Conservation (phyloP, 805 yeast genomes). For the Candida khao-thaluensis region DNA sequence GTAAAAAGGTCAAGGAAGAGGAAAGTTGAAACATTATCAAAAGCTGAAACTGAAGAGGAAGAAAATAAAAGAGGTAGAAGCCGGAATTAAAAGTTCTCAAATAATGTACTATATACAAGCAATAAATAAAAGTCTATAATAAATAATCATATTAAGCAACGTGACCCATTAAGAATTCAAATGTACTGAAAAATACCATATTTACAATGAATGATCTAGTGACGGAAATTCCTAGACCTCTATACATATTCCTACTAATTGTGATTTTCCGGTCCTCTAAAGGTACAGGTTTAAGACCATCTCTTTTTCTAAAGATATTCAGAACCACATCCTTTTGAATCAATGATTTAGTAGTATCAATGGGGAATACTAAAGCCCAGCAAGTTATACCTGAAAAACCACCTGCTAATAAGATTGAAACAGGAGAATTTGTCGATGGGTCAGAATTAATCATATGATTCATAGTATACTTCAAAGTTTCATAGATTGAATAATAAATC, state of each 20-base stretch:
- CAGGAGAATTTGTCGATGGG: conserved; percentile 28
- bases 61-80: conserved; percentile 18
- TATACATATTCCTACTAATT: conserved; percentile 52
- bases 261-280: conserved; percentile 26
- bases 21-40: not conserved
- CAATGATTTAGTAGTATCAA: conserved; percentile 77
- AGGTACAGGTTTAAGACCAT: conserved; percentile 46
- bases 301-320: conserved; percentile 54
- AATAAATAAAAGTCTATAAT: conserved; percentile 8
- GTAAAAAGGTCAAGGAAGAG: conserved; percentile 12
- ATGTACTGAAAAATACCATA: conserved; percentile 70
- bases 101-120: conserved; percentile 6
- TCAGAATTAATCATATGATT: conserved; percentile 26
- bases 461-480: conserved; percentile 60
- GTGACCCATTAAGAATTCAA: conserved; percentile 64
- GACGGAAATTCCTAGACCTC: conserved; percentile 76
- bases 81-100: not conserved
- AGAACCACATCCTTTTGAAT: conserved; percentile 73
- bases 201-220: conserved; percentile 71
- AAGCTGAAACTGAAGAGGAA: conserved; percentile 9
- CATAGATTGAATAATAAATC: conserved; percentile 72
- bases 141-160: conserved; percentile 29
- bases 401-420: conserved; percentile 55
- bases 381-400: conserved; percentile 73
- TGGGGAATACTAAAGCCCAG: conserved; percentile 75